Base-by-base conservation (phyloP, 2,329 filamentous ascomycete genomes). In the Grosmannia penicillata region DNA sequence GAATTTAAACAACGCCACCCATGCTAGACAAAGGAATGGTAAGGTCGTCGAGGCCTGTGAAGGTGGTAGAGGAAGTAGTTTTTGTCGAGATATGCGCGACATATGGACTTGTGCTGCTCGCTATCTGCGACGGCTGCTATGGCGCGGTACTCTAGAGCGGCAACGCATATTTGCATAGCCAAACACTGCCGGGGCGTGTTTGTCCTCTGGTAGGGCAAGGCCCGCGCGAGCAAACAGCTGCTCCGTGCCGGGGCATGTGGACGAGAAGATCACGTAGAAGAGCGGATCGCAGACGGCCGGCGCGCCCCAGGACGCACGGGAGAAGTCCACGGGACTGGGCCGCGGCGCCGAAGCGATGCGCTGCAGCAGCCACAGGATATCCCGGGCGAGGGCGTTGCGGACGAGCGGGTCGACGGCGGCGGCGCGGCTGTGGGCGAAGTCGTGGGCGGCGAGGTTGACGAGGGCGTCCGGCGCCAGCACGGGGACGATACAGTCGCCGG, bases 391-490 rank as follows among this genome's bases (percentile, higher is more conserved):
- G 10, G 30, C 40, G 7, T 45, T 36, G 17, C 38, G 37, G 25
- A 33, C 31, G 1, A 10, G 23, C n/a, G 24, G 5, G 26, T 28
- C 22, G 8, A 6, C 10, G 6, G 14, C 38, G 15, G 38, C 42
- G 25, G 43, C 13, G 7, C 6, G 4, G 31, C 37, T 25, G 9
- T 34, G 24, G 14, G 38, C 41, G 43, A 61, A 63, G 14, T 48
- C 48, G 33, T 43, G 35, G 2, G 60, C 61, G 13, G 58, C 43
- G 35, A 52, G 48, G 38, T 61, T 52, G 2, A 59, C 49, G 19
- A 63, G 41, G 25, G 49, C 49, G 4, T 54, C 48, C 25, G 63
- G 52, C 3, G 52, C 50, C n/a, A 62, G 49, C 8, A 62, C 50
- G 22, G 19, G 37, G 11, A 37, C 23, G 17, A 9, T 6, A 3